These are phyloP conservation scores for Phaeolepiota aurea DNA, from an alignment of 768 basidiomycete genomes.

Conservation along the genomic window DNA sequence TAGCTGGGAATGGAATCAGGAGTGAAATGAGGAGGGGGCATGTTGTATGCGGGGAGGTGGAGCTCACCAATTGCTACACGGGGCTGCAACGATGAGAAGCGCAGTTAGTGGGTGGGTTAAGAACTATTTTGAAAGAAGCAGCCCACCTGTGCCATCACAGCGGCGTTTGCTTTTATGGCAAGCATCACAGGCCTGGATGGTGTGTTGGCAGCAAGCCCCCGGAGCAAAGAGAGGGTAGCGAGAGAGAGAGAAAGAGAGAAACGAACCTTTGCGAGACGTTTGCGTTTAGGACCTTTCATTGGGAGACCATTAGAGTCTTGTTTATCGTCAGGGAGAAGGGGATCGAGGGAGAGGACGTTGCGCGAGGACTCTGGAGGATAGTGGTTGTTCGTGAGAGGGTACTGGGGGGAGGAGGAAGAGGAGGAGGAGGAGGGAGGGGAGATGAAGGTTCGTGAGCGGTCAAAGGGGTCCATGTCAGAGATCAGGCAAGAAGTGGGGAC, in stretches of 20 bases:
- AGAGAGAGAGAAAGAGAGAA: conserved; percentile 1
- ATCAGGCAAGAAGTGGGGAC: too few relatives aligned
- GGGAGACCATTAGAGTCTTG: conserved; percentile 21
- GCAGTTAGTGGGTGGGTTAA: conserved; percentile 7
- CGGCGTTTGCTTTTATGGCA: conserved; percentile 83
- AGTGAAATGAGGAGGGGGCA: conserved; percentile 8
- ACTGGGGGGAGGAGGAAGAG: conserved; percentile 12
- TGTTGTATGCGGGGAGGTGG: conserved; percentile 8
- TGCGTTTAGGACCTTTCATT: conserved; percentile 44
- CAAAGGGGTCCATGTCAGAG: conserved; percentile 28
- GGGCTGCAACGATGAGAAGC: conserved; percentile 33
- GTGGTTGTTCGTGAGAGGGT: conserved; percentile 10
- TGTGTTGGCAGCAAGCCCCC: neutral
- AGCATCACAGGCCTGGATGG: conserved; percentile 58
- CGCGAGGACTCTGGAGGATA: conserved; percentile 6
- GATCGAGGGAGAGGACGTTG: conserved; percentile 9
- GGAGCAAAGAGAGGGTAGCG: conserved; percentile 1
- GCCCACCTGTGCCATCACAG: conserved; percentile 73
- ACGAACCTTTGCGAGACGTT: conserved; percentile 43
- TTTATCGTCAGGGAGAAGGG: conserved; percentile 20
- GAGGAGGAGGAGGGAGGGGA: conserved; percentile 5
- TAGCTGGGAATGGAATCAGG: conserved; percentile 34
- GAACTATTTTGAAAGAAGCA: conserved; percentile 5
- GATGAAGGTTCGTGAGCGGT: conserved; percentile 13
- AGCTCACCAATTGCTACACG: conserved; percentile 73